A percentile compares a stretch with the other conserved stretches of the same genome.
Evolutionary conservation across 495 filamentous ascomycete genomes (phyloP).

Genomic region (Paragyromitra xinjiangensis): DNA sequence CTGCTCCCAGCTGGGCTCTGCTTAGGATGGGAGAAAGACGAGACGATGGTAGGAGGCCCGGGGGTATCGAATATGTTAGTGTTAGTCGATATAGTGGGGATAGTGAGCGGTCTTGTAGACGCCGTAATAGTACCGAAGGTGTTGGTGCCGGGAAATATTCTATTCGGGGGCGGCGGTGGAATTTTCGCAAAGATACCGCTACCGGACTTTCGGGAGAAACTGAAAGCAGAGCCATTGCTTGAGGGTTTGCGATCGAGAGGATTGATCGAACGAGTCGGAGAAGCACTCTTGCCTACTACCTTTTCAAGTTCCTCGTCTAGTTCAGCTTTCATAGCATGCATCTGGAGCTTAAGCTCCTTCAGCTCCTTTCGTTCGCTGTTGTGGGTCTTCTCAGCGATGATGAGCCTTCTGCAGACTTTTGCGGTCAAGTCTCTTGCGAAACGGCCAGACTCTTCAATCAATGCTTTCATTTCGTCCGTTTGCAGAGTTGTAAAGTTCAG

Average conservation of each 20-base stretch:
- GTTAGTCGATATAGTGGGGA: neutral
- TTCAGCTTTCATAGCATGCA: slow-evolving; percentile 16
- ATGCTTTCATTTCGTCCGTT: slow-evolving; percentile 22
- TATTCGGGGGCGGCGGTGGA: slow-evolving; percentile 23
- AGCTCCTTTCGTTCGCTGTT: slow-evolving; percentile 25
- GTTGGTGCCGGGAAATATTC: neutral
- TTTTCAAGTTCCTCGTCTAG: slow-evolving; percentile 20
- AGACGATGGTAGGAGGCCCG: neutral
- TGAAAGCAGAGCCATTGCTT: neutral
- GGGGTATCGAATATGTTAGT: neutral
- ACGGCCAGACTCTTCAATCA: slow-evolving; percentile 22
- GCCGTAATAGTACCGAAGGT: neutral
- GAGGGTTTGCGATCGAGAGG: slow-evolving; percentile 18
- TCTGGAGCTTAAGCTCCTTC: slow-evolving; percentile 15
- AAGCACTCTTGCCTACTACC: slow-evolving; percentile 8
- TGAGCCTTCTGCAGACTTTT: slow-evolving; percentile 41
- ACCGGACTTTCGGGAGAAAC: neutral
- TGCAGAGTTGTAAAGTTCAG: slow-evolving; percentile 27
- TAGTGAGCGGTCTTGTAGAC: neutral
- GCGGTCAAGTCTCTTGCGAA: slow-evolving; percentile 34
- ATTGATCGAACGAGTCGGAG: slow-evolving; percentile 4
- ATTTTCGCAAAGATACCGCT: neutral
- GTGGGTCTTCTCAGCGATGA: slow-evolving; percentile 26
- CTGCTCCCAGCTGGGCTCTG: neutral
- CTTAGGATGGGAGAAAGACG: neutral